These are phyloP conservation scores for Liquidambar formosana DNA, from an alignment of 164 flowering plant genomes.

Conservation along the genomic window DNA sequence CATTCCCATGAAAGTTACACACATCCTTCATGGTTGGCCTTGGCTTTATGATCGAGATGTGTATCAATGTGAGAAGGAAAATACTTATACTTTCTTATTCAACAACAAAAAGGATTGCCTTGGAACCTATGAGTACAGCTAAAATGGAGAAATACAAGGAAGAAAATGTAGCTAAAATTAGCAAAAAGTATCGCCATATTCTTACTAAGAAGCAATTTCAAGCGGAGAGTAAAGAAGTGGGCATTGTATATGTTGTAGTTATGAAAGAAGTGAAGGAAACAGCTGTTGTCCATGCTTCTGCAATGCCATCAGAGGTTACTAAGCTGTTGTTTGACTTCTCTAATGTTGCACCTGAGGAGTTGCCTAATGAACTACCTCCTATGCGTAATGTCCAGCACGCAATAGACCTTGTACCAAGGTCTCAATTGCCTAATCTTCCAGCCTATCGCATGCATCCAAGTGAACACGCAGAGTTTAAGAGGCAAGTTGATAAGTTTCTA, in stretches of 20 bases:
- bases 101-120: not conserved
- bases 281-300: not conserved
- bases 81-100: not conserved
- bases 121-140: not conserved
- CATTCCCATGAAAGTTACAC: not conserved
- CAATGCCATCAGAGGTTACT: not conserved
- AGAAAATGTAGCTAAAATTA: not conserved
- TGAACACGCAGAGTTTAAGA: not conserved
- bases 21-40: not conserved
- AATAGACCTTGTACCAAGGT: not conserved
- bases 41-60: conserved; percentile 6
- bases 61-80: not conserved
- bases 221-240: not conserved
- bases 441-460: not conserved
- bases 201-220: not conserved
- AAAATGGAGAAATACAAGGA: not conserved
- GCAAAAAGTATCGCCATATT: not conserved
- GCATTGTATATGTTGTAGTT: not conserved
- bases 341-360: conserved; percentile 2
- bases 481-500: too few relatives aligned
- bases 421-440: conserved; percentile 5
- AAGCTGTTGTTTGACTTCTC: conserved; percentile 1
- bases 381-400: not conserved
- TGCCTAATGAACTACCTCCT: conserved; percentile 2
- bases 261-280: not conserved